phyloP scores from a whole-genome alignment of 805 yeast genomes.

The Cephaloascus fragrans region DNA sequence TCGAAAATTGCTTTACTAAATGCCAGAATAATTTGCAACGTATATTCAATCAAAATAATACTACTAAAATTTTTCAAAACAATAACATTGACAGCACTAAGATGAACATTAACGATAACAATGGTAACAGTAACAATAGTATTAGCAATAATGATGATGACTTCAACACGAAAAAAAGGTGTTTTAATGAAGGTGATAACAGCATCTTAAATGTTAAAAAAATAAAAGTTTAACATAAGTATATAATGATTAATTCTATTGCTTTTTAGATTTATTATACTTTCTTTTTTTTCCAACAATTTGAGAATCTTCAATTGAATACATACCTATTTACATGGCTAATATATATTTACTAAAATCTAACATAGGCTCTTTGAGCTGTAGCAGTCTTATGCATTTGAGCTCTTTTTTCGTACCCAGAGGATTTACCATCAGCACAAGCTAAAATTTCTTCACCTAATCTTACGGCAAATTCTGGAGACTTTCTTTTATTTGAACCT shows the following conservation, averaged over 20 bases:
- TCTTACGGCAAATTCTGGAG: constrained; percentile 77
- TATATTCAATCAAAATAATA: too few relatives aligned
- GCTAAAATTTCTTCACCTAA: constrained; percentile 81
- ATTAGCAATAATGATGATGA: too few relatives aligned
- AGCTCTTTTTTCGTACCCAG: constrained; percentile 76
- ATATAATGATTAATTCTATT: too few relatives aligned
- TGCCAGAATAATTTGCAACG: too few relatives aligned
- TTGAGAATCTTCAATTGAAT: not conserved
- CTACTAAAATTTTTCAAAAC: too few relatives aligned
- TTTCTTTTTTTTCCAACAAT: not conserved
- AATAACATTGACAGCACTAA: too few relatives aligned
- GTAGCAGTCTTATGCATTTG: constrained; percentile 82
- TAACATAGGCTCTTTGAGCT: constrained; percentile 76
- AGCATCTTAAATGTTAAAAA: not conserved
- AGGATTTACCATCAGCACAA: constrained; percentile 68
- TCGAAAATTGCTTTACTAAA: too few relatives aligned
- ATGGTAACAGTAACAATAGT: too few relatives aligned
- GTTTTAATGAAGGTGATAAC: not conserved
- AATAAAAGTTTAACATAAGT: not conserved
- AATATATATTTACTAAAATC: constrained; percentile 10
- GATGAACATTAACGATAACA: too few relatives aligned
- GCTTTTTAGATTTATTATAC: not conserved
- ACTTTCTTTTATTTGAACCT: constrained; percentile 69
- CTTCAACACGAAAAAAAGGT: too few relatives aligned
- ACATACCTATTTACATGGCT: not conserved